Evolutionary conservation across 345 rosid species (phyloP), one percentile per base, ranked within the genome.

Genomic region (Isatis tinctoria): DNA sequence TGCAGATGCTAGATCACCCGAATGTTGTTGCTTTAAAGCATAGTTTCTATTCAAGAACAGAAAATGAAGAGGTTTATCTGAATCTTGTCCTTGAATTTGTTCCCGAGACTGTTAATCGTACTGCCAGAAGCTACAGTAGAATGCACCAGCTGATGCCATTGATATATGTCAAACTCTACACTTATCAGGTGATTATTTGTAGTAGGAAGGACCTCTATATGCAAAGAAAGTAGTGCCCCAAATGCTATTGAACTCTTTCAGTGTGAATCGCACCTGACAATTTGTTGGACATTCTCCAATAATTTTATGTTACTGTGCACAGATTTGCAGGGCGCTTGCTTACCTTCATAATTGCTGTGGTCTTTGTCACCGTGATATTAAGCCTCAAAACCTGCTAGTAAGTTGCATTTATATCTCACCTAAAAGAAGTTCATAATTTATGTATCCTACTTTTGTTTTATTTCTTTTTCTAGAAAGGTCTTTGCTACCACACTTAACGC

Each of bases 241-340:
- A 37, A 37, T 37, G 11, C 2, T 36, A 40, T 40, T 40, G 44
- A 41, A 41, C 45, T 13, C 24, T 22, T 22, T 22, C 1, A 41
- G 6, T 13, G 16, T 41, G 16, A 41, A 41, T 10, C 3, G 41
- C 5, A 37, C 41, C 13, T 37, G 5, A 10, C 12, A 37, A 8
- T 40, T 56, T 43, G 14, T 28, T 70, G 5, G 37, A 18, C 37
- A 53, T 41, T 32, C 32, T 74, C 32, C 12, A 30, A 22, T 60
- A n/a, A 45, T 24, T 70, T 76, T 37, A 41, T 69, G 58, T 56
- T 36, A 73, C 43, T 67, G 74, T 47, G 12, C 78, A 70, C 90
- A 90, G 96, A 90, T 90, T 65, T 90, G 96, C 82, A 86, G 96
- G 84, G 96, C 91, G 12, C 93, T 90, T 73, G 91, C 96, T 28